Percentiles rank a stretch among this genome's conserved stretches.
phyloP scores from a whole-genome alignment of 23 red algal species.

The Cyanidioschyzon merolae region DNA sequence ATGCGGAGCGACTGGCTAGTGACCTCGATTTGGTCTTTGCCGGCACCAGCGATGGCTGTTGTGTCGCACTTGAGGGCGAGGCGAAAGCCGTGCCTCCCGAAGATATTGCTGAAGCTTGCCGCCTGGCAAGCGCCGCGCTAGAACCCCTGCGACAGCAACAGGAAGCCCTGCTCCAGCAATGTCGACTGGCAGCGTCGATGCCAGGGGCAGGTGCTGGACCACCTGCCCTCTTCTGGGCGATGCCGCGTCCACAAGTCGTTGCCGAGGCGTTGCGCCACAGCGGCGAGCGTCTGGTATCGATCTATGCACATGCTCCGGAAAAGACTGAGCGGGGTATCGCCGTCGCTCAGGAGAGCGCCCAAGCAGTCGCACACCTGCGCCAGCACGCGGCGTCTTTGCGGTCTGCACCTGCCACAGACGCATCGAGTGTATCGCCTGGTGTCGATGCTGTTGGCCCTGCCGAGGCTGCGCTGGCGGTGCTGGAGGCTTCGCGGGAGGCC shows the following conservation, averaged over 20 bases:
- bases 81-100: neutral
- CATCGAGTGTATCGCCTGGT: conserved; percentile 5
- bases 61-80: conserved; percentile 1
- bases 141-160: neutral
- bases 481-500: conserved; percentile 21
- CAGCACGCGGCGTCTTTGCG: conserved; percentile 31
- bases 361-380: conserved; percentile 25
- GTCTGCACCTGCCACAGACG: conserved; percentile 12
- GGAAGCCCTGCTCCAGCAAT: neutral
- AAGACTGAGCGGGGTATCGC: conserved; percentile 4
- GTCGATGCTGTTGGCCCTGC: neutral
- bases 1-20: conserved; percentile 1
- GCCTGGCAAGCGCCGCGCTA: neutral
- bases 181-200: neutral
- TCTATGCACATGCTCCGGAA: neutral
- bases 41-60: neutral
- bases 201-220: neutral
- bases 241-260: neutral
- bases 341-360: conserved; percentile 23
- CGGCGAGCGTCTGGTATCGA: neutral
- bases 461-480: conserved; percentile 17
- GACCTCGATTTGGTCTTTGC: conserved; percentile 10
- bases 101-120: neutral
- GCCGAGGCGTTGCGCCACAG: neutral
- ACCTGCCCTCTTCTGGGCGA: neutral